These are phyloP conservation scores for Rhizopogon vulgaris DNA, from an alignment of 768 basidiomycete species.

Conservation along the genomic window DNA sequence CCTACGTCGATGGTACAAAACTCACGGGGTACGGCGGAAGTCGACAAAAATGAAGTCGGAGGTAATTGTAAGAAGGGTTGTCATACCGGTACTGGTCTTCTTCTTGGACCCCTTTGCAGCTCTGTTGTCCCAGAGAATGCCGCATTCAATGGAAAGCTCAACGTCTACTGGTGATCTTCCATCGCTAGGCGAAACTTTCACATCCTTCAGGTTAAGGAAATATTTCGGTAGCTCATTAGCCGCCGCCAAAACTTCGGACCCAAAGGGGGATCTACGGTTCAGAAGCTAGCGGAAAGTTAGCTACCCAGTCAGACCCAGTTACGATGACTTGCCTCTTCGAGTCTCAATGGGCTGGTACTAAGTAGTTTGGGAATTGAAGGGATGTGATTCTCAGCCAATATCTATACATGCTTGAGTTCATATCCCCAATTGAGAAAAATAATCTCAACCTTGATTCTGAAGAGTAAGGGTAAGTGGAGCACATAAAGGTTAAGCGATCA, in stretches of 20 bases:
- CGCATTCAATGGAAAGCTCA: constrained; percentile 53
- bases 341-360: constrained; percentile 47
- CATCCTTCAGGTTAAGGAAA: constrained; percentile 43
- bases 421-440: background rate
- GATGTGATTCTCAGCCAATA: constrained; percentile 71
- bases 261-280: constrained; percentile 71
- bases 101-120: constrained; percentile 37
- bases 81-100: constrained; percentile 47
- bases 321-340: constrained; percentile 51
- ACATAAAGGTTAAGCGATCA: background rate
- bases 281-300: constrained; percentile 44
- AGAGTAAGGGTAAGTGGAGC: background rate
- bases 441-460: constrained; percentile 19
- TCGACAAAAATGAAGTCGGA: constrained; percentile 74
- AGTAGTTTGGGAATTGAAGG: constrained; percentile 52
- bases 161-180: constrained; percentile 51
- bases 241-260: constrained; percentile 57
- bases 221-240: constrained; percentile 66
- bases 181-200: constrained; percentile 32
- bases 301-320: background rate
- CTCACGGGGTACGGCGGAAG: constrained; percentile 73
- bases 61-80: constrained; percentile 65
- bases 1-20: background rate
- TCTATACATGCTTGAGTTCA: constrained; percentile 32
- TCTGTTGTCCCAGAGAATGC: constrained; percentile 31